Base-by-base conservation (phyloP, 371 early-diverging fungal genomes). In the Mucor saturninus region DNA sequence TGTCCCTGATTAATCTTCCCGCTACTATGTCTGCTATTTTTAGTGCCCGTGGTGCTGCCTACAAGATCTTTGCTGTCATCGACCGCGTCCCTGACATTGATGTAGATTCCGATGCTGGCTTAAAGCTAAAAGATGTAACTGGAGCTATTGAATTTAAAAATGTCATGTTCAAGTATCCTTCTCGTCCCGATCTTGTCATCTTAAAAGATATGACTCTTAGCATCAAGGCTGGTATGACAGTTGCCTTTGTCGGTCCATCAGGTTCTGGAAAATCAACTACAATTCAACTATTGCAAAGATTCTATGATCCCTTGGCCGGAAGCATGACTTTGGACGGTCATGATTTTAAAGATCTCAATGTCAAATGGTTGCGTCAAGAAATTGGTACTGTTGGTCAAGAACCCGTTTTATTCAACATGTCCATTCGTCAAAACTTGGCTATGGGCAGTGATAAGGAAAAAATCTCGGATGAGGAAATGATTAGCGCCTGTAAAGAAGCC, bases 61-160 rank as follows among this genome's bases (percentile, higher is more conserved):
- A 71, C 65, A 74, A 74, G 11, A 81, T 97, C 49, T 95, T 87
- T 78, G 74, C 80, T 55, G 85, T 89, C 11, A 92, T 97, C 48
- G 94, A 93, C 65, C 86, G 94, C 30, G 61, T 77, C 13, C 88
- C 91, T 7, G 75, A 73, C 0, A 92, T 95, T 61, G 85, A 93
- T 66, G 65, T 80, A 3, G 76, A 65, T 48, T 52, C 72, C 65
- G 73, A 56, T 76, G 50, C 59, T 4, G 91, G 88, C 10, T 30
- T 73, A n/a, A 51, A 56, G 7, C 75, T 74, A 0, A 29, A 40
- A 1, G 21, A 56, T 13, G 68, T 85, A n/a, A 54, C 64, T 7
- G 83, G 83, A 2, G 67, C 82, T 30, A 79, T 92, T 29, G 80
- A 86, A 15, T 91, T 94, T 62, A 72, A 74, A 49, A 73, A 92